A percentile compares a stretch with the other conserved stretches of the same genome.
Evolutionary conservation across 2,329 filamentous ascomycete genomes (phyloP).

Genomic region (Aspergillus latus): DNA sequence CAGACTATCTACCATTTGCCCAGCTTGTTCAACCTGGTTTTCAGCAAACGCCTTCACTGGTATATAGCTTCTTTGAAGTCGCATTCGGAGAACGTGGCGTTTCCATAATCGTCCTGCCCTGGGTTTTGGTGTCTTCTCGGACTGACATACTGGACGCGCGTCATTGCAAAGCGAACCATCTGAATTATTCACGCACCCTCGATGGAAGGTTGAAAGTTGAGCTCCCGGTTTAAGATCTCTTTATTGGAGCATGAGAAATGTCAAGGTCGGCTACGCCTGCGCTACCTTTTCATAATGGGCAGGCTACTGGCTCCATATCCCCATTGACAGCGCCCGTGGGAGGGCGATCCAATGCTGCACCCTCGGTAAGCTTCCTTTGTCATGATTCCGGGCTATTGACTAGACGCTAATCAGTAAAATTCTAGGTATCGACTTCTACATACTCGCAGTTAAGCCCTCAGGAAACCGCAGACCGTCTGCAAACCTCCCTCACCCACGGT

Average conservation of each 20-base stretch:
- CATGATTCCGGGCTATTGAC: not conserved
- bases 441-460: conserved; percentile 69
- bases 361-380: conserved; percentile 35
- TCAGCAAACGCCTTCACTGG: not conserved
- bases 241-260: conserved; percentile 55
- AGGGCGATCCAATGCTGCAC: conserved; percentile 28
- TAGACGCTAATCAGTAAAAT: conserved; percentile 8
- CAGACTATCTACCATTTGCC: not conserved
- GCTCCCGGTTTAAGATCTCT: conserved; percentile 18
- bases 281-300: conserved; percentile 58
- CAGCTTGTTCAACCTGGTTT: conserved; percentile 7
- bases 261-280: conserved; percentile 60
- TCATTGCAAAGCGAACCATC: not conserved
- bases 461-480: conserved; percentile 73
- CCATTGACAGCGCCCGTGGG: conserved; percentile 31
- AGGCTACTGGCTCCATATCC: conserved; percentile 31
- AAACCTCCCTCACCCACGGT: conserved; percentile 80
- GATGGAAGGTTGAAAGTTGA: conserved; percentile 31
- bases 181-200: conserved; percentile 1
- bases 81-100: conserved; percentile 31
- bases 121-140: not conserved
- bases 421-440: conserved; percentile 45
- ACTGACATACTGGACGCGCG: not conserved
- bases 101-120: conserved; percentile 8
- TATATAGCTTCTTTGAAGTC: conserved; percentile 31